A percentile compares a stretch with the other conserved stretches of the same genome.
These are phyloP conservation scores for Echinochloa phyllopogon DNA, from an alignment of 176 grass and related monocot species.

Conservation along the genomic window DNA sequence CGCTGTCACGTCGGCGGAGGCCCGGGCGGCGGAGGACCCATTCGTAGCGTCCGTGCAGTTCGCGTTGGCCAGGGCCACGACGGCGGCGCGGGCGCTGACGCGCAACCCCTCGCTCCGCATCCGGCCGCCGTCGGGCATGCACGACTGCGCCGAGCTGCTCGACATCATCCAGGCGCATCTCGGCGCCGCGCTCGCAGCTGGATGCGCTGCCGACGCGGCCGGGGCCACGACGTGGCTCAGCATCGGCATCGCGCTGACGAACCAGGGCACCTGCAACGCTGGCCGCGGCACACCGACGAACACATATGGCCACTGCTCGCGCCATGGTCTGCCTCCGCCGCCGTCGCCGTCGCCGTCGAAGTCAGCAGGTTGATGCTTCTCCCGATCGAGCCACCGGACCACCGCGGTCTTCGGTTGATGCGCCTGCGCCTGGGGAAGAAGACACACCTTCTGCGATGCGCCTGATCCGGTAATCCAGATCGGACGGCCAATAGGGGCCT, in stretches of 20 bases:
- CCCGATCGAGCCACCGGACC: too few relatives aligned
- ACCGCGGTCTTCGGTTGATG: too few relatives aligned
- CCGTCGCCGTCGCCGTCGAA: too few relatives aligned
- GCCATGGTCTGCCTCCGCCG: too few relatives aligned
- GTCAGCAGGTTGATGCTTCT: too few relatives aligned
- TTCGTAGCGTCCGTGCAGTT: conserved; percentile 74
- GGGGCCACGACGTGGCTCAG: conserved; percentile 80
- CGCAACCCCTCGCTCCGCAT: conserved; percentile 49
- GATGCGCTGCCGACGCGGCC: conserved; percentile 14
- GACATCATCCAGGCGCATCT: conserved; percentile 67
- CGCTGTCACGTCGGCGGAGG: conserved; percentile 17
- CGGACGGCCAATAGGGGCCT: too few relatives aligned
- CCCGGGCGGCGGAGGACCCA: conserved; percentile 27
- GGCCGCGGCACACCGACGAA: too few relatives aligned
- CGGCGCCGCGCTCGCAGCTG: conserved; percentile 50
- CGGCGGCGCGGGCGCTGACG: conserved; percentile 60
- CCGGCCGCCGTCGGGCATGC: conserved; percentile 31
- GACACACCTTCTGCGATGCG: too few relatives aligned
- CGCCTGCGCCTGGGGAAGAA: too few relatives aligned
- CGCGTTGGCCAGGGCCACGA: conserved; percentile 51
- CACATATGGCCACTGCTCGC: too few relatives aligned
- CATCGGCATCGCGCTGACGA: conserved; percentile 65
- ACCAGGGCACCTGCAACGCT: conserved; percentile 48
- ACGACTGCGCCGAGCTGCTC: conserved; percentile 79
- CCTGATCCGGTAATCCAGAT: too few relatives aligned